These are phyloP conservation scores for Schwanniomyces etchellsii DNA, from an alignment of 1,139 yeast genomes.

Conservation along the genomic window DNA sequence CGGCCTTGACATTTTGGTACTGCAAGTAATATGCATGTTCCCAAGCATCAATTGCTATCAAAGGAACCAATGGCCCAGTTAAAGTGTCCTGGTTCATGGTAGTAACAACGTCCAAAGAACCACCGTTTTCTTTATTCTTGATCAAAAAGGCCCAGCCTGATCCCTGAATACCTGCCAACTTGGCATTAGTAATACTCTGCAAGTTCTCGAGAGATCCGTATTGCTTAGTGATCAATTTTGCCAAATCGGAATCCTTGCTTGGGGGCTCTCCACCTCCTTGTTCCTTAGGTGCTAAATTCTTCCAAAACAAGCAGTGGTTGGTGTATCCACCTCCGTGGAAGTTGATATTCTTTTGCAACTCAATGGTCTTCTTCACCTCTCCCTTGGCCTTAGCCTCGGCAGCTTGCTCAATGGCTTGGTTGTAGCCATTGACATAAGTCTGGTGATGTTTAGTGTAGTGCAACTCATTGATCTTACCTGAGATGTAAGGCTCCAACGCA, in stretches of 20 bases:
- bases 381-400: conserved; percentile 64
- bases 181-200: conserved; percentile 62
- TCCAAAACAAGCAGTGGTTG: conserved; percentile 88
- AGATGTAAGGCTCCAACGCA: conserved; percentile 86
- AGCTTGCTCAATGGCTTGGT: conserved; percentile 73
- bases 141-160: conserved; percentile 98
- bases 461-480: conserved; percentile 83
- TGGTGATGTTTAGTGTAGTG: conserved; percentile 95
- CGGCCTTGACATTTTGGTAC: conserved; percentile 90
- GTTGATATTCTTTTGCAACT: conserved; percentile 74
- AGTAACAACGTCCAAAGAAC: conserved; percentile 74
- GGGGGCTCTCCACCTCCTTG: conserved; percentile 88
- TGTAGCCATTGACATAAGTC: conserved; percentile 87
- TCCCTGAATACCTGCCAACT: conserved; percentile 91
- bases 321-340: conserved; percentile 95
- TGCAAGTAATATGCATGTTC: conserved; percentile 97
- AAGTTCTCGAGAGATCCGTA: conserved; percentile 77
- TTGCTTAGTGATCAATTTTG: conserved; percentile 57
- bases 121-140: conserved; percentile 77
- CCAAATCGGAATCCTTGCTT: conserved; percentile 49
- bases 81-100: conserved; percentile 91
- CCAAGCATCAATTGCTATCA: conserved; percentile 97
- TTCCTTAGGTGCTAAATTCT: conserved; percentile 76
- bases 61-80: conserved; percentile 65
- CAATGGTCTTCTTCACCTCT: conserved; percentile 62